Evolutionary conservation across 1,284 basidiomycete species (phyloP), one percentile per base, ranked within the genome.

Genomic region (Naganishia albida): DNA sequence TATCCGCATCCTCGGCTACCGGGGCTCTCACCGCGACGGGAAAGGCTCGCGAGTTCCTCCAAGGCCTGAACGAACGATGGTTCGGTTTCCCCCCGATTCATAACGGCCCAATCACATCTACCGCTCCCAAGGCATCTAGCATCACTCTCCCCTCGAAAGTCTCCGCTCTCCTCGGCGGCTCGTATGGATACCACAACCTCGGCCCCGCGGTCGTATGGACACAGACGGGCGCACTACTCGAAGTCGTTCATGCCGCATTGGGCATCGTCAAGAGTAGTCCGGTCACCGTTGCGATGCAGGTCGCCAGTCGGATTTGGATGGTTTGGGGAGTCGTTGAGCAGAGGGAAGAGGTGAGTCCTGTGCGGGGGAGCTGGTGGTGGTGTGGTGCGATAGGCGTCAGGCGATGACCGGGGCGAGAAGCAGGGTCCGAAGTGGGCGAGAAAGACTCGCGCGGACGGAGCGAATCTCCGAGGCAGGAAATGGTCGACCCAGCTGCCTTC

Each of bases 261-360:
- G 88, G 93, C 0, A 87, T 87, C 82, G 96, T 99, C n/a, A 82
- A 88, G 55, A 68, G 67, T 43, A 89, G 87, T 64, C 87, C 91
- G 2, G 78, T 93, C n/a, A 96, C 94, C 0, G 92, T 92, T 1
- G 80, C 82, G 1, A 85, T 88, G 73, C 95, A 99, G 80, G 93
- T 99, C 53, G 84, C 87, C 0, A 93, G 90, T 70, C 82, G 95
- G 48, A 81, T 98, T 15, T 88, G 88, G 77, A 82, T 94, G 60
- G 88, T 98, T 0, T 98, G 93, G 93, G 90, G 86, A 12, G 83
- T 93, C 60, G 84, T 86, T 1, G 84, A 86, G 69, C 82, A 83
- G 65, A 89, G 75, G 53, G 77, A 79, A 0, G 69, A 74, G 66
- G 81, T 82, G 56, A 69, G 76, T 73, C 13, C 25, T 10, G 38